Evolutionary conservation across 306 rosid genomes (phyloP).

Genomic region (Arachis stenosperma): DNA sequence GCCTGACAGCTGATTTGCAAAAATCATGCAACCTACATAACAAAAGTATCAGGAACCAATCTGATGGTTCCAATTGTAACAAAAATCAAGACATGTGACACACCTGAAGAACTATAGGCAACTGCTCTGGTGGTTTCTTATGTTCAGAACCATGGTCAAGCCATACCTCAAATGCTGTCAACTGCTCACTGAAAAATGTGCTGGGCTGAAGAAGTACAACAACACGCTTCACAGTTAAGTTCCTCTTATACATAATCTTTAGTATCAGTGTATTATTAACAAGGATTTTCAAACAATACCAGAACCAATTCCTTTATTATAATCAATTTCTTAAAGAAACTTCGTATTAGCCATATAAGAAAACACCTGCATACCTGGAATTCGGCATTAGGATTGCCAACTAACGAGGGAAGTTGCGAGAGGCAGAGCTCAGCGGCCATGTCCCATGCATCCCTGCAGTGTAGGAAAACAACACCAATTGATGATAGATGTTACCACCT

Average conservation of each 20-base stretch:
- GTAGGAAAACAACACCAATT: constrained; percentile 28
- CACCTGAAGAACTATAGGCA: constrained; percentile 99
- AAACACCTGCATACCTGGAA: constrained; percentile 64
- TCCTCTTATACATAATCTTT: constrained; percentile 9
- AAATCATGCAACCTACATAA: constrained; percentile 39
- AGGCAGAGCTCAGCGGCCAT: constrained; percentile 99
- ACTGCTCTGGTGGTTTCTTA: constrained; percentile 99
- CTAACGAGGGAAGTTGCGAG: constrained; percentile 90
- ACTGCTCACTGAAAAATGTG: constrained; percentile 95
- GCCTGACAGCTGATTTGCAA: constrained; percentile 21
- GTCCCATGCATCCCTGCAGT: constrained; percentile 99
- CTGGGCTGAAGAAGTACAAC: constrained; percentile 67
- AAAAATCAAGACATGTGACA: constrained; percentile 28
- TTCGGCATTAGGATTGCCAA: constrained; percentile 82
- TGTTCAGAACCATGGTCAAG: constrained; percentile 97
- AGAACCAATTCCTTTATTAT: not conserved
- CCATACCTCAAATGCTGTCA: constrained; percentile 99
- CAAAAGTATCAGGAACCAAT: constrained; percentile 35
- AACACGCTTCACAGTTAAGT: constrained; percentile 27
- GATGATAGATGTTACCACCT: constrained; percentile 27
- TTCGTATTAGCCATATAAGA: constrained; percentile 16
- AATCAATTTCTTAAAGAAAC: constrained; percentile 31
- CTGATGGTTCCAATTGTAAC: constrained; percentile 37
- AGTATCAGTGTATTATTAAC: not conserved
- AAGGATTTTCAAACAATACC: not conserved